Evolutionary conservation across 306 rosid species (phyloP).

Genomic region (Gynostemma pentaphyllum): DNA sequence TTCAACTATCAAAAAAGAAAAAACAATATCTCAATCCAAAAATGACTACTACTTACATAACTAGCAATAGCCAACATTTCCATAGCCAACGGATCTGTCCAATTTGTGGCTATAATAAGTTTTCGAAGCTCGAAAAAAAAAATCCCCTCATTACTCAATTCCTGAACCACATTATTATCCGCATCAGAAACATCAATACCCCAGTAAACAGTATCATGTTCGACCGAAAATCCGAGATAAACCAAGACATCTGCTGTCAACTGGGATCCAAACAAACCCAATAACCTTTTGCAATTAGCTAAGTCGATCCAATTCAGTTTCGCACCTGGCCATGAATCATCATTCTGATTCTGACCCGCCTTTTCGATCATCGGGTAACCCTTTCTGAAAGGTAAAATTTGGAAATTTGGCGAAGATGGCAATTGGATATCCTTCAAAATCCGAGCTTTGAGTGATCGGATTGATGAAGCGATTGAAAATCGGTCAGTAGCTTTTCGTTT

Average conservation of each 20-base stretch:
- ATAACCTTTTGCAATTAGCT: conserved; percentile 29
- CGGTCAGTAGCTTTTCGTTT: conserved; percentile 31
- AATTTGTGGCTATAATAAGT: conserved; percentile 79
- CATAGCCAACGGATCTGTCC: conserved; percentile 57
- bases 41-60: conserved; percentile 65
- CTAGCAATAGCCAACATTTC: conserved; percentile 74
- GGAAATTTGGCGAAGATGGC: conserved; percentile 41
- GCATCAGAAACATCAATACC: conserved; percentile 57
- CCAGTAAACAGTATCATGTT: conserved; percentile 62
- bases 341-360: conserved; percentile 12
- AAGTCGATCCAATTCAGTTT: conserved; percentile 64
- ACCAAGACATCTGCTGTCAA: conserved; percentile 52
- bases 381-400: conserved; percentile 63
- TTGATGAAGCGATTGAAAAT: conserved; percentile 45
- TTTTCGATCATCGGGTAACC: conserved; percentile 52
- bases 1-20: too few relatives aligned
- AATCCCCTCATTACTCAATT: conserved; percentile 23
- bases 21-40: not conserved
- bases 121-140: conserved; percentile 72
- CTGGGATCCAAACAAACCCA: conserved; percentile 29
- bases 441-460: conserved; percentile 42
- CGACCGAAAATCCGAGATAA: conserved; percentile 50
- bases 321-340: conserved; percentile 37
- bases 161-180: conserved; percentile 25
- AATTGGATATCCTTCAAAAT: conserved; percentile 24